Percentiles rank a stretch among this genome's conserved stretches.
Evolutionary conservation across 371 early-diverging fungal genomes (phyloP).

Genomic region (Modicella reniformis): DNA sequence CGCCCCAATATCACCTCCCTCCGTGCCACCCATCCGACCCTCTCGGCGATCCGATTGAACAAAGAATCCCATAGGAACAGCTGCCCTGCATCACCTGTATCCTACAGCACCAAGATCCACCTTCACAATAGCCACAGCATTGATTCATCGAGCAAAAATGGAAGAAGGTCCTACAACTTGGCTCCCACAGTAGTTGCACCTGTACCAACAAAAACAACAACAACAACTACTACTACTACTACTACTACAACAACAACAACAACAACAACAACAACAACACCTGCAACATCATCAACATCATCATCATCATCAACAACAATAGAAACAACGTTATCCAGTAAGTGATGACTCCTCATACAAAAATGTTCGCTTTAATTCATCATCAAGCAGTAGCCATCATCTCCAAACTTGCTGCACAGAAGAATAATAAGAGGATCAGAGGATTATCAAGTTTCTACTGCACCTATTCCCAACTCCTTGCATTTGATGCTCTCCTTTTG

Average conservation of each 20-base stretch:
- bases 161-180: not conserved
- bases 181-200: no score
- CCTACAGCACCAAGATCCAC: conserved; percentile 24
- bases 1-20: conserved; percentile 46
- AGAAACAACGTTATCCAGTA: not conserved
- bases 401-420: no score
- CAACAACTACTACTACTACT: no score
- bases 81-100: not conserved
- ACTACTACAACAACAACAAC: no score
- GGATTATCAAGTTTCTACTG: conserved; percentile 6
- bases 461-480: conserved; percentile 2
- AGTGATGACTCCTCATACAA: conserved; percentile 9
- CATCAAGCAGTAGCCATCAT: no score
- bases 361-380: not conserved
- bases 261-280: not conserved
- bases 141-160: not conserved
- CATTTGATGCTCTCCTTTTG: no score
- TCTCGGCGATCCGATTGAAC: not conserved
- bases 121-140: conserved; percentile 10
- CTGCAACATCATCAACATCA: not conserved
- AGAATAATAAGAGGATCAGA: not conserved
- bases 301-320: not conserved
- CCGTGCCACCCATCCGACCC: conserved; percentile 9
- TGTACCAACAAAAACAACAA: not conserved
- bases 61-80: not conserved